Evolutionary conservation across 176 grass and related monocot species (phyloP), one percentile per base, ranked within the genome.

Genomic region (Paspalum notatum): DNA sequence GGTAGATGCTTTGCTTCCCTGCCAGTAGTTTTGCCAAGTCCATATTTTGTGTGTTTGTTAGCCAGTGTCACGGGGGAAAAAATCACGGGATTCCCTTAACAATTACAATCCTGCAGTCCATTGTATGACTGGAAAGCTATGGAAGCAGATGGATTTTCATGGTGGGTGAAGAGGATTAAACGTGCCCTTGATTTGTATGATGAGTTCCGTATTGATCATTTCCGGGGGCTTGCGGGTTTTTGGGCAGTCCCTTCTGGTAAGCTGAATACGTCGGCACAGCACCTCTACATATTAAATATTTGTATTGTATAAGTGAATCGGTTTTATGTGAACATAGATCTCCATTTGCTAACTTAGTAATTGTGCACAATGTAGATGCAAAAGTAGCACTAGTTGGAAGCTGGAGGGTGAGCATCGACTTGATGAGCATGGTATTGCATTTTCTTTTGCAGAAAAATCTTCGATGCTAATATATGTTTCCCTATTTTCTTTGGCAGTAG

Each of bases 171-270:
- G 66, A 94, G 95, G 91, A 98, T 98, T 75, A 90, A 83, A 41
- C 95, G 95, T 49, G 95, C 95, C 16, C 90, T 98, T 91, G 95
- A 98, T 89, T 88, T 98, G 61, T 98, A 98, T 56, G 92, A 98
- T 68, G 95, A 98, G 87, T 98, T 98, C 56, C 90, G 95, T 42
- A 98, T 98, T 71, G 95, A 98, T 44, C 95, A 98, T 91, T 98
- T 98, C 78, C 92, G 95, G 40, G 95, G 95, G 8, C 88, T 98
- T 81, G 75, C 90, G 39, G 90, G 95, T 49, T 98, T 81, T 85
- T 98, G 95, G 95, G 92, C 95, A 20, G 92, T 98, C 74, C 90
- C 92, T 85, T 90, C 88, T 57, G 95, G 95, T 94, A 86, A 77
- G 77, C 72, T 77, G n/a, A 83, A 58, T 75, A 83, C 51, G 64